Evolutionary conservation across 148 eudicot species (phyloP).

Genomic region (Rhododendron kiyosumense): DNA sequence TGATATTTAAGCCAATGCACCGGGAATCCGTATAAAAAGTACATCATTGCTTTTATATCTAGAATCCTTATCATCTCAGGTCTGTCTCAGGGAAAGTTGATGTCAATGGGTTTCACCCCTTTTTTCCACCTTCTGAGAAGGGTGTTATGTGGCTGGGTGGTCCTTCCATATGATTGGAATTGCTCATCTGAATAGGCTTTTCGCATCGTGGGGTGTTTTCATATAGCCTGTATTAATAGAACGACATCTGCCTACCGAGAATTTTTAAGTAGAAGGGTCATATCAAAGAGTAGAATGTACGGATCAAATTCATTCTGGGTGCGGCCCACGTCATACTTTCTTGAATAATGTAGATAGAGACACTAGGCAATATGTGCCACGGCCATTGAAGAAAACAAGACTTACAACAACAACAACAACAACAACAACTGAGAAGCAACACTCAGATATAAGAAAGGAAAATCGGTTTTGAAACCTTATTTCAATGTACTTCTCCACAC

Average conservation of each 20-base stretch:
- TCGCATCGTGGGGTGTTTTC: background rate
- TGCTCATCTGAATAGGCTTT: background rate
- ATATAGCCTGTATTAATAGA: background rate
- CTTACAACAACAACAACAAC: background rate
- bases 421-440: background rate
- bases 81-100: constrained; percentile 15
- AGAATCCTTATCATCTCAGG: constrained; percentile 26
- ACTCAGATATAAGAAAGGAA: background rate
- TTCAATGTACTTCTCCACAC: too few species aligned
- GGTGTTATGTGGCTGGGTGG: background rate
- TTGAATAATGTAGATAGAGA: background rate
- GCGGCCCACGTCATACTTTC: background rate
- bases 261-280: background rate
- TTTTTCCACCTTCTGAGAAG: background rate
- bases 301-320: background rate
- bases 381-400: background rate
- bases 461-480: too few species aligned
- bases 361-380: background rate
- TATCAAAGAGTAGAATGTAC: background rate
- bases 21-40: constrained; percentile 19
- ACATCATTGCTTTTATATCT: constrained; percentile 5
- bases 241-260: background rate
- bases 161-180: constrained; percentile 9
- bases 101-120: constrained; percentile 7
- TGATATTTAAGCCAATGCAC: constrained; percentile 9